phyloP scores from a whole-genome alignment of 371 early-diverging fungal genomes.

The Mucor plumbeus region DNA sequence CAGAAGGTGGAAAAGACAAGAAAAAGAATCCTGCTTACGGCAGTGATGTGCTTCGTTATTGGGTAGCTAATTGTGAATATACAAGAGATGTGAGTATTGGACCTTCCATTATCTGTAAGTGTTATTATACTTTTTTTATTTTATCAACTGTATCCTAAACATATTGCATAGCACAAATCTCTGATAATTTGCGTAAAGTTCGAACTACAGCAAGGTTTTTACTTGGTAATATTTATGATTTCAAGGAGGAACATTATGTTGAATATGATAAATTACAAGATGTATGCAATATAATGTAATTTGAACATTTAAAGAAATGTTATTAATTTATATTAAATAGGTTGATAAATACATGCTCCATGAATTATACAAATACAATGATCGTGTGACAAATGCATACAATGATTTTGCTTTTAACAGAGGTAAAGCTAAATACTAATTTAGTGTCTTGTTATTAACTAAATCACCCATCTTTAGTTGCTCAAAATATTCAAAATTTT shows the following conservation, averaged over 20 bases:
- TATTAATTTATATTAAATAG: conserved; percentile 15
- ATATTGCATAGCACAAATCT: conserved; percentile 52
- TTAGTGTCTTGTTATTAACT: not conserved
- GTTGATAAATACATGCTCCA: conserved; percentile 79
- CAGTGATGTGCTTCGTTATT: conserved; percentile 82
- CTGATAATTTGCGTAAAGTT: conserved; percentile 77
- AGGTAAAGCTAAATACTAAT: conserved; percentile 44
- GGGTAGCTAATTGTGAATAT: conserved; percentile 87
- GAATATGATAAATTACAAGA: conserved; percentile 60
- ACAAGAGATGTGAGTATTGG: conserved; percentile 82
- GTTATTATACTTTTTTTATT: not conserved
- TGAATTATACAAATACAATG: conserved; percentile 65
- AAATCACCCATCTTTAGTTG: conserved; percentile 38
- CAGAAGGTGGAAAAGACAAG: conserved; percentile 73
- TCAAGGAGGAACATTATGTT: conserved; percentile 53
- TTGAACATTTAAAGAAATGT: not conserved
- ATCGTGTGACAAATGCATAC: conserved; percentile 62
- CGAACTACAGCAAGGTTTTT: conserved; percentile 83
- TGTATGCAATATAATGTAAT: conserved; percentile 23
- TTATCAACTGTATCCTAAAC: not conserved
- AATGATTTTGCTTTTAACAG: conserved; percentile 69
- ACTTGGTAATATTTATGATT: conserved; percentile 80
- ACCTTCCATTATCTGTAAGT: conserved; percentile 63
- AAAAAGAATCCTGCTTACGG: conserved; percentile 83
- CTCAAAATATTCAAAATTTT: conserved; percentile 71